Percentiles rank a stretch among this genome's conserved stretches.
These are phyloP conservation scores for Vinca major DNA, from an alignment of 305 asterid species.

Conservation along the genomic window DNA sequence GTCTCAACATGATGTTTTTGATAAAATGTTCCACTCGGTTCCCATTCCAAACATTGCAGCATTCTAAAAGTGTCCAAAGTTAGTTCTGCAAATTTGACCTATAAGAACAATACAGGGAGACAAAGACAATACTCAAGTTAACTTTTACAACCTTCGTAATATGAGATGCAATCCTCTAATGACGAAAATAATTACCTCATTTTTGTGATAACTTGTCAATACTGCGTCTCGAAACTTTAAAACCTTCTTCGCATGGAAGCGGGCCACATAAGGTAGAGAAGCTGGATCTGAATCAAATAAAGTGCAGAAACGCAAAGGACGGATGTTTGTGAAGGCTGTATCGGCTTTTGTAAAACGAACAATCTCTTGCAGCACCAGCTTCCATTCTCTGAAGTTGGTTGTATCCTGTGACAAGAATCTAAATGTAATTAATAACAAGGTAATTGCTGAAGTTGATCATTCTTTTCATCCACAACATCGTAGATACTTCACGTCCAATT, in stretches of 20 bases:
- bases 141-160: too few relatives aligned
- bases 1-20: slow-evolving; percentile 53
- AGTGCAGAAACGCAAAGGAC: slow-evolving; percentile 76
- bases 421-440: neutral
- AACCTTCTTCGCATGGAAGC: slow-evolving; percentile 87
- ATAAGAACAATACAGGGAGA: slow-evolving; percentile 23
- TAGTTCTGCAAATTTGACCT: slow-evolving; percentile 93
- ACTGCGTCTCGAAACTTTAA: slow-evolving; percentile 84
- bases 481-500: neutral
- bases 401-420: slow-evolving; percentile 49
- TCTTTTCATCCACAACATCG: neutral
- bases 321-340: slow-evolving; percentile 35
- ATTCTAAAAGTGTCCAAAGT: slow-evolving; percentile 86
- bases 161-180: neutral
- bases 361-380: slow-evolving; percentile 80
- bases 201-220: slow-evolving; percentile 76
- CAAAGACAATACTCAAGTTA: too few relatives aligned
- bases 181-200: slow-evolving; percentile 50
- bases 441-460: slow-evolving; percentile 1
- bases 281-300: slow-evolving; percentile 70
- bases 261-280: slow-evolving; percentile 68
- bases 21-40: slow-evolving; percentile 81
- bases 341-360: slow-evolving; percentile 60
- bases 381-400: slow-evolving; percentile 95
- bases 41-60: slow-evolving; percentile 99